A percentile compares a stretch with the other conserved stretches of the same genome.
phyloP scores from a whole-genome alignment of 768 basidiomycete species.

The Serendipita sp. region DNA sequence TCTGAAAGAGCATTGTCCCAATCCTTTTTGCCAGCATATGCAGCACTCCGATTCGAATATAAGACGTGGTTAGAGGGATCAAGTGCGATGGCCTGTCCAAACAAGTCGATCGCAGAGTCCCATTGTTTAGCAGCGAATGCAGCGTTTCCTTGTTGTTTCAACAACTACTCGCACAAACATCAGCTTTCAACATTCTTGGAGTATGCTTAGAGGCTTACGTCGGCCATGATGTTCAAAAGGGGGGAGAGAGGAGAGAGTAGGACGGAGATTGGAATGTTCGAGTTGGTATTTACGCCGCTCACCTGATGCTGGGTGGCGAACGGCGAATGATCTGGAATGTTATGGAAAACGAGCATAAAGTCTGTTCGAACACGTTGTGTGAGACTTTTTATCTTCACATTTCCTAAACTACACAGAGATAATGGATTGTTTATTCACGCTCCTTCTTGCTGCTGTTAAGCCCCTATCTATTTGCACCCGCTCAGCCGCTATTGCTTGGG shows the following conservation, averaged over 20 bases:
- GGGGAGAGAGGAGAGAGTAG: not conserved
- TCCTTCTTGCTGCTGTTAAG: not conserved
- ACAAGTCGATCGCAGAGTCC: slow-evolving; percentile 70
- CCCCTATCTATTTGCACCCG: not conserved
- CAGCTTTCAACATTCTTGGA: not conserved
- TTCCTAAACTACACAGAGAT: no score
- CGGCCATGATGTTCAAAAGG: slow-evolving; percentile 1
- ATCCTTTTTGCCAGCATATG: slow-evolving; percentile 69
- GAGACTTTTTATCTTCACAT: no score
- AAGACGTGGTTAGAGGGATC: slow-evolving; percentile 78
- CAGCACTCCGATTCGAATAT: slow-evolving; percentile 85
- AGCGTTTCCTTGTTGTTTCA: slow-evolving; percentile 91
- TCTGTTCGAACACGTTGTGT: not conserved
- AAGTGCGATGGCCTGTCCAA: slow-evolving; percentile 65
- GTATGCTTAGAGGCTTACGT: not conserved
- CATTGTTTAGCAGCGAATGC: slow-evolving; percentile 89
- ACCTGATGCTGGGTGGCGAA: no score
- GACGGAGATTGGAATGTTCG: not conserved
- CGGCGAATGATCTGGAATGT: not conserved
- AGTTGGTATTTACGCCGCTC: not conserved
- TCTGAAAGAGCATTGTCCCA: slow-evolving; percentile 66
- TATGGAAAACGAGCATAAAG: not conserved
- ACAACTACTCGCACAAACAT: slow-evolving; percentile 8
- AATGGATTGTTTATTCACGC: not conserved
- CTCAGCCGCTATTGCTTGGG: not conserved